Conservation (phyloP, 2,329 filamentous ascomycete genomes). For the Calonectria montana region DNA sequence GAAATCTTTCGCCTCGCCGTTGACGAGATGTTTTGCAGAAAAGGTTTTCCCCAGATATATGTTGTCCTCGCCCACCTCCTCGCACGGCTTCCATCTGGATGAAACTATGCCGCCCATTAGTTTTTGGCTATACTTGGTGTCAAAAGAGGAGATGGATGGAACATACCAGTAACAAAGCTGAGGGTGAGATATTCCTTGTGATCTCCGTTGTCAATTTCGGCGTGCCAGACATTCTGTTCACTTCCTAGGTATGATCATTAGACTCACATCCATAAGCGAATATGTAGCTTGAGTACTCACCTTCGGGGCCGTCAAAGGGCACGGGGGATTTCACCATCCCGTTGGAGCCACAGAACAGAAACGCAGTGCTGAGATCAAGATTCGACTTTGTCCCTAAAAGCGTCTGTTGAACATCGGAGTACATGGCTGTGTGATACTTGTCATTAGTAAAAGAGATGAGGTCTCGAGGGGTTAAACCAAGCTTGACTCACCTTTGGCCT, state of each 20-base stretch:
- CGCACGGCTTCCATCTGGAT: not conserved
- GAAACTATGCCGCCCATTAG: not conserved
- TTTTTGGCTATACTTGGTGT: not conserved
- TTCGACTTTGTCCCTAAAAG: not conserved
- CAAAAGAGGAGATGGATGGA: not conserved
- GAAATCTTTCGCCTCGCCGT: not conserved
- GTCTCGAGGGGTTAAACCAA: not conserved
- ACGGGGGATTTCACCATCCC: not conserved
- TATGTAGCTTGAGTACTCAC: not conserved
- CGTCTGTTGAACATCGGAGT: not conserved
- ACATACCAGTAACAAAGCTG: not conserved
- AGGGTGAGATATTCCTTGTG: not conserved
- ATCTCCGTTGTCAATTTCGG: not conserved
- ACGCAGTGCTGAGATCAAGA: not conserved
- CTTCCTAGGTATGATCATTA: not conserved
- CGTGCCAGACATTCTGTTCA: not conserved
- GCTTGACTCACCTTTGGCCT: conserved; percentile 2
- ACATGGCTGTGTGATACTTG: not conserved
- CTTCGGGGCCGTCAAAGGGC: not conserved
- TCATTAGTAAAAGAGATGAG: not conserved
- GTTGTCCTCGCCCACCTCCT: not conserved
- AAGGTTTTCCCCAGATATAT: conserved; percentile 12
- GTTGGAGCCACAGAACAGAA: conserved; percentile 4
- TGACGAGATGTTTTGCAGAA: not conserved
- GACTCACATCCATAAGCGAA: not conserved